These are phyloP conservation scores for Sphenostylis stenocarpa DNA, from an alignment of 306 rosid genomes.

Conservation along the genomic window DNA sequence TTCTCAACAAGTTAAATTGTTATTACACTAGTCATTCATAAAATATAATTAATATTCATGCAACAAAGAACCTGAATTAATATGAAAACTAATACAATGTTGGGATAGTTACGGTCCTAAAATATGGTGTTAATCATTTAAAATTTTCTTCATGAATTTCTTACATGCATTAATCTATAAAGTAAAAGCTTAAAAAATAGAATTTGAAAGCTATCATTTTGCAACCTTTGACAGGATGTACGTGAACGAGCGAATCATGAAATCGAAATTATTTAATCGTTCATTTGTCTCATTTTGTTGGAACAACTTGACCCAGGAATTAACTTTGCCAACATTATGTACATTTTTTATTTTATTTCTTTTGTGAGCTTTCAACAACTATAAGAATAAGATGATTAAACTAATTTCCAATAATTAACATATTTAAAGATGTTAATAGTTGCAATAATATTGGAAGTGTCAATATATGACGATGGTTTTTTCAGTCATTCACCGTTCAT, in stretches of 20 bases:
- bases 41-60: no score
- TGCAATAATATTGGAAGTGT: no score
- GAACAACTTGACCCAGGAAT: constrained; percentile 7
- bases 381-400: no score
- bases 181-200: neutral
- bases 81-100: neutral
- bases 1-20: no score
- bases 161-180: neutral
- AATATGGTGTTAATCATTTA: neutral
- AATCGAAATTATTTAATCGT: neutral
- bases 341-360: neutral
- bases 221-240: neutral
- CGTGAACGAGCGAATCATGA: neutral
- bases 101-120: neutral
- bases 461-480: no score
- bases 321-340: neutral
- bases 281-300: neutral
- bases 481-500: no score
- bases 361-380: no score
- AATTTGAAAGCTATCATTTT: neutral
- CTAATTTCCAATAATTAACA: no score
- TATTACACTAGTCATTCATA: no score
- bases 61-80: neutral
- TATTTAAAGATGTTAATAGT: no score
- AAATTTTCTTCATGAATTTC: neutral